These are phyloP conservation scores for Cladosporium sp. DNA, from an alignment of 2,329 filamentous ascomycete species.

Conservation along the genomic window DNA sequence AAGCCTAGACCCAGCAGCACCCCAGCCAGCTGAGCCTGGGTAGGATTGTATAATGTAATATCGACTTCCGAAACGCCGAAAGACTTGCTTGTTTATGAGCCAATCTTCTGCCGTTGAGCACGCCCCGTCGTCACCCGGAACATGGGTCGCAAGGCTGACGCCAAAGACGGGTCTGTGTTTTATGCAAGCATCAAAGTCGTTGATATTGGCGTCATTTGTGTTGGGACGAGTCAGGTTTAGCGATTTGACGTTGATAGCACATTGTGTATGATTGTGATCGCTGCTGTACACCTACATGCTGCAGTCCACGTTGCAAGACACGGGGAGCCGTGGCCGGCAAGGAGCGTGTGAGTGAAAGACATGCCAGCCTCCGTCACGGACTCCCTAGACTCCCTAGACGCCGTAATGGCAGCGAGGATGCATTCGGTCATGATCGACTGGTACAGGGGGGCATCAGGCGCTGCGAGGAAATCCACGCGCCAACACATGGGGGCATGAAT, in stretches of 20 bases:
- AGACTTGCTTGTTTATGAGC: constrained; percentile 12
- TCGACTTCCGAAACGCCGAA: constrained; percentile 14
- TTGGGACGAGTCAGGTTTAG: constrained; percentile 9
- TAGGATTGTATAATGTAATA: neutral
- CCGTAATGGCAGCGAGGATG: neutral
- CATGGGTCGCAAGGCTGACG: constrained; percentile 9
- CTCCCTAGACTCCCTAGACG: neutral
- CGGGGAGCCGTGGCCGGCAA: neutral
- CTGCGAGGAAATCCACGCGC: neutral
- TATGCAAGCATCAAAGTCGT: neutral
- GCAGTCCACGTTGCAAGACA: neutral
- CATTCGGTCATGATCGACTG: constrained; percentile 6
- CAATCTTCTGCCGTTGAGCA: constrained; percentile 15
- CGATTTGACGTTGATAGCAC: neutral
- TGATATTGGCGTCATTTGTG: constrained; percentile 12
- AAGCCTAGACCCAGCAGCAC: constrained; percentile 12
- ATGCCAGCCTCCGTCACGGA: neutral
- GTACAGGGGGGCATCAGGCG: neutral
- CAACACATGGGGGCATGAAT: neutral
- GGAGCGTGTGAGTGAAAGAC: neutral
- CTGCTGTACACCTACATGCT: neutral
- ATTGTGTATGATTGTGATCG: constrained; percentile 3
- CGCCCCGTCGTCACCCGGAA: constrained; percentile 7
- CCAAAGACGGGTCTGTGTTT: neutral
- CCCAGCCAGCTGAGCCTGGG: neutral